Base-by-base conservation (phyloP, 805 yeast genomes). In the Barnettozyma siamensis region DNA sequence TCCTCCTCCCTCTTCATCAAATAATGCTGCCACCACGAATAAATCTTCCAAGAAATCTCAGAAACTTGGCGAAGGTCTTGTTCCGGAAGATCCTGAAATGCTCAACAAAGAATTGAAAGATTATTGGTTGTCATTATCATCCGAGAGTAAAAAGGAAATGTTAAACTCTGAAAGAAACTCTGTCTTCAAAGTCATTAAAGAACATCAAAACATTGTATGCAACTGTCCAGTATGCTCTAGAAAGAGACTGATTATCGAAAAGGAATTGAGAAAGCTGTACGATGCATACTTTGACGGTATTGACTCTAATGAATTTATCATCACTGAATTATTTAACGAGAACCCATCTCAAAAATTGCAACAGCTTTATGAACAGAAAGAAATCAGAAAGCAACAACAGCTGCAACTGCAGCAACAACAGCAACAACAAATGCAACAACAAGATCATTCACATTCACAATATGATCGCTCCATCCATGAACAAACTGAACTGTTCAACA, bases 221-320 rank as follows among this genome's bases (percentile, higher is more conserved):
- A 72, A 76, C 43, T 89, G 96, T 58, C 66, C 79, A 4, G 78
- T 78, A 16, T 89, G 96, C 64, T 91, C 89, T 2, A 73, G 85
- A 35, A 80, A 83, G 50, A 78, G 81, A 53, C 62, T 67, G 38
- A 77, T 86, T 13, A 74, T 87, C 47, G 93, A 84, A 55, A 79
- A 76, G 50, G 95, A 86, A 57, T 70, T 88, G 53, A 88, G 80
- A 51, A 75, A 74, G 41, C 73, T 86, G 7, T 87, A 84, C 56
- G 82, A 82, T 46, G 76, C 78, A 15, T 78, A 81, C 53, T 80
- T 79, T 47, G 78, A 75, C 30, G 50, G 54, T 19, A 42, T 53
- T 17, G 56, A 51, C 31, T 36, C 44, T 7, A 43, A 48, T 20
- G 46, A 44, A 19, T 29, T 35, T 12, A 31, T 44, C 11, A 30